Evolutionary conservation across 768 basidiomycete species (phyloP), one percentile per base, ranked within the genome.

Genomic region (Lactarius deliciosus): DNA sequence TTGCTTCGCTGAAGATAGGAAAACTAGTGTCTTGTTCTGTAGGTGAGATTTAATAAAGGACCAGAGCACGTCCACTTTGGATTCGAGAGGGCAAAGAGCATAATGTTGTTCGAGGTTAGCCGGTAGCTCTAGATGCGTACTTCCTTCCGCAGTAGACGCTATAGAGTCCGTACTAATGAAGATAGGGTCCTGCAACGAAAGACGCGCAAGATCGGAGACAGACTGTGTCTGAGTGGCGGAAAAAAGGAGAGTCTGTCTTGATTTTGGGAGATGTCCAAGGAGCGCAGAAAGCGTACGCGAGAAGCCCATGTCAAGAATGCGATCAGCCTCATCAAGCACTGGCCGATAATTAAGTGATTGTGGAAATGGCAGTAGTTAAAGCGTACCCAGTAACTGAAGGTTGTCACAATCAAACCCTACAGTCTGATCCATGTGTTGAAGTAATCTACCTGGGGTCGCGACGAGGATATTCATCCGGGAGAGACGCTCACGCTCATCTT

Each of bases 361-460:
- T 20, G 25, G 15, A 36, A 3, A 43, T 57, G 59, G 36, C 7
- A 16, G 60, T 41, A 36, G 20, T 30, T 60, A 30, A 53, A 5
- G 80, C 91, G 66, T 70, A 92, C 94, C 90, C 22, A 99, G 84
- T 38, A 96, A 74, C 75, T 98, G 95, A n/a, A 99, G 79, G 73
- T 94, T 93, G 69, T 90, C 89, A 32, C 87, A 86, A 65, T 95
- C 94, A 69, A 99, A 97, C 1, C 96, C 96, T 62, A 95, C 85
- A 3, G 97, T 98, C 76, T 98, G 95, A 75, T 98, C 97, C 90
- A 99, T 91, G 76, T 99, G 97, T 72, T 99, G 97, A 55, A 99
- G 79, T 53, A 99, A 80, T 55, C 96, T 84, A 30, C 96, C 96
- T 5, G 96, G 96, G 5, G 96, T 98, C 2, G 96, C 96, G 18